Evolutionary conservation across 352 stramenopile genomes (phyloP), one percentile per base, ranked within the genome.

Genomic region (Pythium phragmitis): DNA sequence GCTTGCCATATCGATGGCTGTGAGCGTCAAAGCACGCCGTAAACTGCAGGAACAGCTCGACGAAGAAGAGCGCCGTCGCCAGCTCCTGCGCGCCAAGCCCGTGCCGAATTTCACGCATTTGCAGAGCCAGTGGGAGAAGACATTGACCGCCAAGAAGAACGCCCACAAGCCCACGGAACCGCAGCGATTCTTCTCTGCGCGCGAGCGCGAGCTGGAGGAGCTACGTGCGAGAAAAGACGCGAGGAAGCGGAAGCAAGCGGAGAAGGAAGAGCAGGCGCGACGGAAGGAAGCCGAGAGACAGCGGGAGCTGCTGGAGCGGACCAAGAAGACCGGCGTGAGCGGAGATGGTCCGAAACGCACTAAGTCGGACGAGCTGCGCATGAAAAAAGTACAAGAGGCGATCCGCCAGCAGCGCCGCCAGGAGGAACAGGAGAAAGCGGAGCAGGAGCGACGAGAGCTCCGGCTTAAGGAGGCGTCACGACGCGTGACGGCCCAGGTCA

Each of bases 101-200:
- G 83, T 89, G 16, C 83, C 83, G 0, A 71, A 92, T 61, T 92
- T 92, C 64, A 70, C 81, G 9, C 66, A 70, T 4, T 59, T 90
- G 42, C 83, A 92, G 46, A 69, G 55, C 1, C 68, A 85, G 39
- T 91, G 79, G 81, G 75, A 86, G 21, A 68, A 73, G 33, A 55
- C 69, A 2, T 28, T 84, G 60, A 63, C 67, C 0, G 57, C 55
- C 12, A 75, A 80, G 52, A 81, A 76, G 42, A 60, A 65, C 26
- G 69, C 72, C 19, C 65, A 69, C 16, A 72, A 60, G 36, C 59
- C 56, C 7, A 71, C 65, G 7, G 58, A 60, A 14, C 61, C 72
- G 13, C 53, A 70, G 14, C 68, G 74, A 43, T 91, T 91, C 39
- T 92, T 89, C 54, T 63, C 65, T 9, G 76, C 74, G 1, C 77